Evolutionary conservation across 2,329 filamentous ascomycete genomes (phyloP).

Genomic region (Nigrospora osmanthi): DNA sequence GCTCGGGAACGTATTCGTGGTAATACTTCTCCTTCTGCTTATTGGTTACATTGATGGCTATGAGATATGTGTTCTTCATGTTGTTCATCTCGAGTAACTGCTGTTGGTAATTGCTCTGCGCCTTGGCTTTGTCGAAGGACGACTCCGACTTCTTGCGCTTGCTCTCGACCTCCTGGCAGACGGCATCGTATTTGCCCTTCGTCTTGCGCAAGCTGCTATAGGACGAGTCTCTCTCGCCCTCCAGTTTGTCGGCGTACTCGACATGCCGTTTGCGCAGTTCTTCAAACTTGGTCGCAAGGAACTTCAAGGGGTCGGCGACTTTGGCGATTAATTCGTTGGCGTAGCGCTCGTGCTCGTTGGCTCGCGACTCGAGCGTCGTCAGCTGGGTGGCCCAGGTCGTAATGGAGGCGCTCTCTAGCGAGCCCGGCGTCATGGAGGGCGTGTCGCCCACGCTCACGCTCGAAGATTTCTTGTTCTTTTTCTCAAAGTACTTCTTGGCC

Average conservation of each 20-base stretch:
- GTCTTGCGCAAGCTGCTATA: conserved; percentile 83
- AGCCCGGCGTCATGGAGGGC: conserved; percentile 87
- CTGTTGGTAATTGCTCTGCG: conserved; percentile 84
- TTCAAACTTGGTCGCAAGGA: conserved; percentile 68
- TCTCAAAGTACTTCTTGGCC: conserved; percentile 95
- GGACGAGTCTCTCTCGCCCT: conserved; percentile 78
- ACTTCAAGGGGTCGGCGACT: conserved; percentile 81
- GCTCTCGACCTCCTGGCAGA: conserved; percentile 90
- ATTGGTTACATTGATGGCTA: conserved; percentile 93
- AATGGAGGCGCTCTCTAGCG: conserved; percentile 89
- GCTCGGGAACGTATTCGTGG: conserved; percentile 89
- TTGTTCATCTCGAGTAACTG: conserved; percentile 96
- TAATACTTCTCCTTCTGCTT: conserved; percentile 98
- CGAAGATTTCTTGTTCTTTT: conserved; percentile 86
- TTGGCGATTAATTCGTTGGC: conserved; percentile 69
- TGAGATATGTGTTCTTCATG: conserved; percentile 95
- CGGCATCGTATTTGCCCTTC: conserved; percentile 87
- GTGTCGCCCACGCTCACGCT: conserved; percentile 88
- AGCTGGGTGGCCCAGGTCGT: conserved; percentile 96
- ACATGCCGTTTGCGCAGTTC: conserved; percentile 86
- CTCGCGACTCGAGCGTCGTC: conserved; percentile 78
- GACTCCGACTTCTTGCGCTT: conserved; percentile 91
- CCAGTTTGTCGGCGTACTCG: conserved; percentile 81
- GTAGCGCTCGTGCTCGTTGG: conserved; percentile 82
- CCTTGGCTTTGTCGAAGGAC: conserved; percentile 90